phyloP scores from a whole-genome alignment of 495 filamentous ascomycete species.

The Penicillium turbatum region DNA sequence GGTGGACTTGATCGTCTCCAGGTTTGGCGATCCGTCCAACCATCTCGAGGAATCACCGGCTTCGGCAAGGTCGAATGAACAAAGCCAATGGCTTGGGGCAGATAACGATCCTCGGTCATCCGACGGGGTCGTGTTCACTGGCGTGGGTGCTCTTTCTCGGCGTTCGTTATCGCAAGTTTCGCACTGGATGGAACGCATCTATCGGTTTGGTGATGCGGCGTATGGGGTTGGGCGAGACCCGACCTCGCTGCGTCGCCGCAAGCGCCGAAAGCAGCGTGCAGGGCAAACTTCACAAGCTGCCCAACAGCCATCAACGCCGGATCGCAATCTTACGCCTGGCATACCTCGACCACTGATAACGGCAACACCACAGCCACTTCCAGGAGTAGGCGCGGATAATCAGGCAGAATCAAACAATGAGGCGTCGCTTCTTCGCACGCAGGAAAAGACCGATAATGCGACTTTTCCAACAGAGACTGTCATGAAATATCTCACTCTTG shows the following conservation, averaged over 20 bases:
- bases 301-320: slow-evolving; percentile 19
- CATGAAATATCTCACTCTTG: slow-evolving; percentile 58
- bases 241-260: slow-evolving; percentile 48
- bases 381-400: slow-evolving; percentile 9
- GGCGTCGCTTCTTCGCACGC: slow-evolving; percentile 16
- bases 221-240: slow-evolving; percentile 80
- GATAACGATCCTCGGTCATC: slow-evolving; percentile 58
- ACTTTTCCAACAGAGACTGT: slow-evolving; percentile 41
- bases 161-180: slow-evolving; percentile 62
- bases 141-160: slow-evolving; percentile 62
- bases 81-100: slow-evolving; percentile 58
- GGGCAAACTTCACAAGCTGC: slow-evolving; percentile 9
- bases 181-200: slow-evolving; percentile 81
- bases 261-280: slow-evolving; percentile 27
- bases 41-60: slow-evolving; percentile 9
- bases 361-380: slow-evolving; percentile 22
- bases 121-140: slow-evolving; percentile 82
- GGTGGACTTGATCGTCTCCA: slow-evolving; percentile 80
- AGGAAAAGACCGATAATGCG: slow-evolving; percentile 22
- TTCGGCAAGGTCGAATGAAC: slow-evolving; percentile 3
- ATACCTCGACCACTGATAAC: slow-evolving; percentile 45
- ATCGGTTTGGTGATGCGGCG: slow-evolving; percentile 67
- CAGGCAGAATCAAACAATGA: slow-evolving; percentile 14
- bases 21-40: slow-evolving; percentile 60
- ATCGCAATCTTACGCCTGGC: slow-evolving; percentile 33